These are phyloP conservation scores for Schwanniomyces pseudopolymorphus DNA, from an alignment of 805 yeast genomes.

Conservation along the genomic window DNA sequence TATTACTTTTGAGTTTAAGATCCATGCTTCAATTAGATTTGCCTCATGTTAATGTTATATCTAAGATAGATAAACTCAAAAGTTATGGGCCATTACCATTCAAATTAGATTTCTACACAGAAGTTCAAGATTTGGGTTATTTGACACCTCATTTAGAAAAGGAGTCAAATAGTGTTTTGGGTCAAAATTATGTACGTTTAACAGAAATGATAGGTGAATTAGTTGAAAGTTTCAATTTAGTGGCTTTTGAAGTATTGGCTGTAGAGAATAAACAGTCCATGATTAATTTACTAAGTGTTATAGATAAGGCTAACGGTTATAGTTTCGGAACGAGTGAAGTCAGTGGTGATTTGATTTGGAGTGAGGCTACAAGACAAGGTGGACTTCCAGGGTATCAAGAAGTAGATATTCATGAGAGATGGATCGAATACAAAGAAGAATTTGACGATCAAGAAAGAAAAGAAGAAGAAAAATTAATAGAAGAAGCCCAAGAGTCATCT, in stretches of 20 bases:
- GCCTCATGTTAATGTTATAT: conserved; percentile 90
- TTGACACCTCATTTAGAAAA: conserved; percentile 66
- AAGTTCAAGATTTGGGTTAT: conserved; percentile 79
- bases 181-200: conserved; percentile 60
- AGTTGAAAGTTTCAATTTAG: conserved; percentile 83
- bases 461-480: conserved; percentile 44
- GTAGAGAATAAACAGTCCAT: conserved; percentile 90
- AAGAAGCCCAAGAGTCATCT: conserved; percentile 31
- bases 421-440: conserved; percentile 82
- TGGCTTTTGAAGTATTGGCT: conserved; percentile 83
- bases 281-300: conserved; percentile 73
- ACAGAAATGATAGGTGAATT: conserved; percentile 80
- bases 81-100: conserved; percentile 82
- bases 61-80: conserved; percentile 81
- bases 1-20: conserved; percentile 75
- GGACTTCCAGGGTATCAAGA: conserved; percentile 49
- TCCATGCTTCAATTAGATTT: conserved; percentile 91
- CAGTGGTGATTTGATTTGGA: conserved; percentile 98
- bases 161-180: conserved; percentile 68
- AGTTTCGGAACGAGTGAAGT: conserved; percentile 89
- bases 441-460: conserved; percentile 58
- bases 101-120: conserved; percentile 81
- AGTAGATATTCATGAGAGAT: conserved; percentile 86
- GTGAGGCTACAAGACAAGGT: conserved; percentile 88
- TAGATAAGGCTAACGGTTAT: conserved; percentile 94